A percentile compares a stretch with the other conserved stretches of the same genome.
phyloP scores from a whole-genome alignment of 208 protist genomes.

The Wallacemonas sp. region DNA sequence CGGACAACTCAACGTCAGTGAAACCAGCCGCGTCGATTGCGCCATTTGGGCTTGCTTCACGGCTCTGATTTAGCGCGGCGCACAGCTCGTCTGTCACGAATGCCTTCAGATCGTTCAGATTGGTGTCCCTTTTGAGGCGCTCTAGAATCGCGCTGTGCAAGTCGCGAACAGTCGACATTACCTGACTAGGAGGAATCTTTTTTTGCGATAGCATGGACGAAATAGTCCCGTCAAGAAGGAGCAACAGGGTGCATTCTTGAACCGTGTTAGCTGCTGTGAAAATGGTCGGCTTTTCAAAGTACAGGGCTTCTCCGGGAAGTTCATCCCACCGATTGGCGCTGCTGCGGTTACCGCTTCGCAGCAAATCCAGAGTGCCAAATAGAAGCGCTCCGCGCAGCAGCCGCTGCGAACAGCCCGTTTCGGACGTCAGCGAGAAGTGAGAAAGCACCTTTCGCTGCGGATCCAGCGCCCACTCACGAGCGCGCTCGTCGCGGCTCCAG shows the following conservation, averaged over 20 bases:
- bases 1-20: constrained; percentile 43
- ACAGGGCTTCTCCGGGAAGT: constrained; percentile 71
- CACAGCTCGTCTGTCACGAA: constrained; percentile 29
- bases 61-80: constrained; percentile 11
- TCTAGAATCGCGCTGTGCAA: constrained; percentile 58
- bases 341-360: constrained; percentile 52
- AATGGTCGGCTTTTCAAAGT: constrained; percentile 77
- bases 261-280: constrained; percentile 82
- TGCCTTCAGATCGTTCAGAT: constrained; percentile 57
- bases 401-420: constrained; percentile 43
- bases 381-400: constrained; percentile 61
- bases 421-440: constrained; percentile 5
- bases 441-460: constrained; percentile 7
- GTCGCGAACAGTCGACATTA: constrained; percentile 41
- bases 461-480: constrained; percentile 37
- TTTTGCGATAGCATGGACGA: constrained; percentile 63
- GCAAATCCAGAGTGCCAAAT: constrained; percentile 53
- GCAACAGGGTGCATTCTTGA: constrained; percentile 68
- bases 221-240: constrained; percentile 67
- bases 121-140: constrained; percentile 55
- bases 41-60: constrained; percentile 3
- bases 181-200: constrained; percentile 27
- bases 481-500: constrained; percentile 41
- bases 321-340: constrained; percentile 64
- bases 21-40: constrained; percentile 15